phyloP scores from a whole-genome alignment of 176 grass and related monocot species.

The Musa itinerans region DNA sequence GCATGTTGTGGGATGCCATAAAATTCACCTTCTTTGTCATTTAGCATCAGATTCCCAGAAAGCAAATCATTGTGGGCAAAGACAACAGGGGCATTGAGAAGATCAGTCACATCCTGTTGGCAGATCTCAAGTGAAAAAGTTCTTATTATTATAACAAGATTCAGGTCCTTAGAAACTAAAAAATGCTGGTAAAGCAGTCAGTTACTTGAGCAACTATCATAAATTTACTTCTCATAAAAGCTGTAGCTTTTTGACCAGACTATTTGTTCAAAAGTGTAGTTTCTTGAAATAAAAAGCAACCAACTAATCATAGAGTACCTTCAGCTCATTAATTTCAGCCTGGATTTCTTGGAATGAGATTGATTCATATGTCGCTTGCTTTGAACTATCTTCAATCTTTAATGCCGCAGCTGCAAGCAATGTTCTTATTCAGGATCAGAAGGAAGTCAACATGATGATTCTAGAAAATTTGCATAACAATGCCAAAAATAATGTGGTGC shows the following conservation, averaged over 20 bases:
- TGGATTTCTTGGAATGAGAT: constrained; percentile 84
- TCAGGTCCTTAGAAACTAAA: neutral
- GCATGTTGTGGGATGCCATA: neutral
- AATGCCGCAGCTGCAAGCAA: constrained; percentile 46
- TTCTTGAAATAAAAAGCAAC: neutral
- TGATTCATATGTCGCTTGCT: constrained; percentile 53
- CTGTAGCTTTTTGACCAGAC: neutral
- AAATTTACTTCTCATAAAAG: neutral
- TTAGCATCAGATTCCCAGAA: constrained; percentile 93
- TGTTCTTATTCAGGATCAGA: constrained; percentile 19
- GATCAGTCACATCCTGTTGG: constrained; percentile 65
- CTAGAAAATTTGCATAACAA: neutral
- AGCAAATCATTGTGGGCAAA: constrained; percentile 97
- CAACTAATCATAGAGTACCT: constrained; percentile 36
- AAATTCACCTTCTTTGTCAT: constrained; percentile 73
- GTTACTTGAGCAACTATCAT: neutral
- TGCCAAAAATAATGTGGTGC: neutral
- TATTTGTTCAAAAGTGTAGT: neutral
- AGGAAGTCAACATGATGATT: neutral
- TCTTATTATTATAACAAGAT: neutral
- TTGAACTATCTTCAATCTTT: constrained; percentile 58
- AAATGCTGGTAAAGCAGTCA: neutral
- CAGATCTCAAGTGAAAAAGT: constrained; percentile 10
- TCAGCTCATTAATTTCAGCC: constrained; percentile 75
- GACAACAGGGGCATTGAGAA: constrained; percentile 52